phyloP scores from a whole-genome alignment of 2,329 filamentous ascomycete genomes.

The Cercospora sojina region DNA sequence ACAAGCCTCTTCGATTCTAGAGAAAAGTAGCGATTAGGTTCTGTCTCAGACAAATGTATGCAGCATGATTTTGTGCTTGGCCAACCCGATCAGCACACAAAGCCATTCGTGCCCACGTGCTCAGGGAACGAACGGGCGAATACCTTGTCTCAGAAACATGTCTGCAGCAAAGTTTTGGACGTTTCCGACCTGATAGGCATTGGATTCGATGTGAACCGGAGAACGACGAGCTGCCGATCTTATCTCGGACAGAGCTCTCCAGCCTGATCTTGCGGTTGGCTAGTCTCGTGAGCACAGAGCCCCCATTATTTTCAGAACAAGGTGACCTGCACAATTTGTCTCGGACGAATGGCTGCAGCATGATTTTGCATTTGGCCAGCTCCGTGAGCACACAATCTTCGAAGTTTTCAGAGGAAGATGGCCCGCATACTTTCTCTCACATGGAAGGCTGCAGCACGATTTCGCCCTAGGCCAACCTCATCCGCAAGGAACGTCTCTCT shows the following conservation, averaged over 20 bases:
- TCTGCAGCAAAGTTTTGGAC: not conserved
- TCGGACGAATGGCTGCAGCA: not conserved
- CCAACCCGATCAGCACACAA: not conserved
- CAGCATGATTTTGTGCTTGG: not conserved
- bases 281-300: not conserved
- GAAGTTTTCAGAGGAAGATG: not conserved
- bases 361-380: not conserved
- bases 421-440: not conserved
- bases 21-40: not conserved
- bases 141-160: not conserved
- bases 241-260: not conserved
- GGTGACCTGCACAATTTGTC: not conserved
- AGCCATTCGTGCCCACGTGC: not conserved
- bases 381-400: not conserved
- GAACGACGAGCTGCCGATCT: not conserved
- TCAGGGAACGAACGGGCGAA: not conserved
- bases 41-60: not conserved
- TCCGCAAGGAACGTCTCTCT: not conserved
- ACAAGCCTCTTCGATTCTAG: not conserved
- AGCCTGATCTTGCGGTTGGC: not conserved
- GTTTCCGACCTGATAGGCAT: not conserved
- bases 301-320: not conserved
- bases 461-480: not conserved
- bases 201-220: not conserved
- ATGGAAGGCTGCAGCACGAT: not conserved